phyloP scores from a whole-genome alignment of 192 early-diverging fungal genomes.

The Rhizophagus sp. region DNA sequence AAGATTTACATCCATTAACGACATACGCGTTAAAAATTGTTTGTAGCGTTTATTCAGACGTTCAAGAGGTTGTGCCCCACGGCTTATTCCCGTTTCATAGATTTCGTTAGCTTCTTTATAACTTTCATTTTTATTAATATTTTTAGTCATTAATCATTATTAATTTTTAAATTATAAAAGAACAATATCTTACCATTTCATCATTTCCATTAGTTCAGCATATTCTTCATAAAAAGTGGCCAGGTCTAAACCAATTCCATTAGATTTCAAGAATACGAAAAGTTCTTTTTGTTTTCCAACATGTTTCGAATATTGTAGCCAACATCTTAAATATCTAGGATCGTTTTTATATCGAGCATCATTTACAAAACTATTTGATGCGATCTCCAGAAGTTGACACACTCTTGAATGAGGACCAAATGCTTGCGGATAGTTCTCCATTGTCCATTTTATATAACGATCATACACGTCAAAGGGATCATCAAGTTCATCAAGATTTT shows the following conservation, averaged over 20 bases:
- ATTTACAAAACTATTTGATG: conserved; percentile 47
- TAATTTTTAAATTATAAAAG: not conserved
- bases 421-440: conserved; percentile 63
- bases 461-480: conserved; percentile 64
- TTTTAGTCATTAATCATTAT: too few species aligned
- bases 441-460: conserved; percentile 62
- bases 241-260: conserved; percentile 67
- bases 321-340: conserved; percentile 48
- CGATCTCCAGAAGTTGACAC: conserved; percentile 52
- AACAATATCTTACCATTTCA: conserved; percentile 20
- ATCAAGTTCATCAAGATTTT: conserved; percentile 40
- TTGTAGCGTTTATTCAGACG: conserved; percentile 57
- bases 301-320: conserved; percentile 49
- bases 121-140: conserved; percentile 30
- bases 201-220: conserved; percentile 57
- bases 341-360: conserved; percentile 62
- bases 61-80: conserved; percentile 70
- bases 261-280: conserved; percentile 73
- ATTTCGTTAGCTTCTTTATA: conserved; percentile 64
- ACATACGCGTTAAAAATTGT: conserved; percentile 59
- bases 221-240: conserved; percentile 81
- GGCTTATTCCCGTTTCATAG: conserved; percentile 63
- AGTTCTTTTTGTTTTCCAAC: conserved; percentile 66
- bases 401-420: conserved; percentile 51
- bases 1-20: conserved; percentile 22